Evolutionary conservation across 2,329 filamentous ascomycete species (phyloP).

Genomic region (Colletotrichum liaoningense): DNA sequence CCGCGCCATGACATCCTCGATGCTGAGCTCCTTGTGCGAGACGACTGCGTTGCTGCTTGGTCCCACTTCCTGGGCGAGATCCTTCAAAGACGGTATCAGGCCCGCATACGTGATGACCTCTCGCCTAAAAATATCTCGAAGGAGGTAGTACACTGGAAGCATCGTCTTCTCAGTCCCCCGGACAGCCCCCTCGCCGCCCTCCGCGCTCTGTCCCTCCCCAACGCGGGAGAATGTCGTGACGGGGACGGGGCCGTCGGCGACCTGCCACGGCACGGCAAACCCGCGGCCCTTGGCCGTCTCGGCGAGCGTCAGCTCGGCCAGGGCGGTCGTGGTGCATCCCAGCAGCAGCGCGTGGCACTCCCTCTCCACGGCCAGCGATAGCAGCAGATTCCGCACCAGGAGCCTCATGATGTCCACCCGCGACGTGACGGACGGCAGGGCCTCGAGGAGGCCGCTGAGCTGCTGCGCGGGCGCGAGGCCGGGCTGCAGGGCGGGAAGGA

Average conservation of each 20-base stretch:
- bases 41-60: conserved; percentile 55
- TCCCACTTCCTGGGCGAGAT: conserved; percentile 50
- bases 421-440: conserved; percentile 79
- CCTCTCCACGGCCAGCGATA: conserved; percentile 69
- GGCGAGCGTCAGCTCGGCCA: conserved; percentile 86
- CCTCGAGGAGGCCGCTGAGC: conserved; percentile 67
- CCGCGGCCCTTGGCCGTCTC: conserved; percentile 94
- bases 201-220: background rate
- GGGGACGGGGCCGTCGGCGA: conserved; percentile 75
- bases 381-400: conserved; percentile 77
- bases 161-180: conserved; percentile 25
- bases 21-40: conserved; percentile 82
- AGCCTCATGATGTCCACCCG: conserved; percentile 78
- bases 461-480: conserved; percentile 48
- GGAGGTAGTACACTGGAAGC: conserved; percentile 76
- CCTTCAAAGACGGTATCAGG: conserved; percentile 63
- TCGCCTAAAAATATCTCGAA: conserved; percentile 86
- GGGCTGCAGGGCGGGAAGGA: conserved; percentile 48
- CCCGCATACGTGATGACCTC: conserved; percentile 78
- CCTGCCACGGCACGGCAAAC: conserved; percentile 83
- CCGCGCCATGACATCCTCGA: conserved; percentile 88
- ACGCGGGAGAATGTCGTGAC: conserved; percentile 27
- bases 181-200: background rate
- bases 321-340: conserved; percentile 86
- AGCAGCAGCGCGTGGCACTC: conserved; percentile 80